These are phyloP conservation scores for Phytophthora pinifolia DNA, from an alignment of 352 stramenopile species.

Conservation along the genomic window DNA sequence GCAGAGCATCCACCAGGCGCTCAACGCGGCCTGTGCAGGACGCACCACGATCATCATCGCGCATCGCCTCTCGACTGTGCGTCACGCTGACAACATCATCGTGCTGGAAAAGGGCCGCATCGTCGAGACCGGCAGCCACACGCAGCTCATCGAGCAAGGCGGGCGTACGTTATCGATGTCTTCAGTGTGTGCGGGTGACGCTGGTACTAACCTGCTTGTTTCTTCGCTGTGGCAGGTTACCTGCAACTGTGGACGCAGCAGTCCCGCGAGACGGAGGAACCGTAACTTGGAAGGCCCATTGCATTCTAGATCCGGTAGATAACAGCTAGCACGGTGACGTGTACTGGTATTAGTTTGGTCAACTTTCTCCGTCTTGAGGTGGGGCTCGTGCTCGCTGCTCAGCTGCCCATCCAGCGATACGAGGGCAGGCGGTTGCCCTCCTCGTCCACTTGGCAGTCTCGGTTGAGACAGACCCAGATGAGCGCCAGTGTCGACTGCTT, in stretches of 20 bases:
- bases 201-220: constrained; percentile 7
- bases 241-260: constrained; percentile 45
- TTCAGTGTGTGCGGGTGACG: not conserved
- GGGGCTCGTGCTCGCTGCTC: not conserved
- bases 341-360: too few relatives aligned
- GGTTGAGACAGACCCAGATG: constrained; percentile 89
- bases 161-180: constrained; percentile 33
- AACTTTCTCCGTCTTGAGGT: too few relatives aligned
- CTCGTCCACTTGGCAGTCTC: constrained; percentile 86
- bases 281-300: too few relatives aligned
- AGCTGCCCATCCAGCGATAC: constrained; percentile 86
- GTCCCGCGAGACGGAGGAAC: constrained; percentile 29
- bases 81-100: constrained; percentile 68
- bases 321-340: too few relatives aligned
- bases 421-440: constrained; percentile 80
- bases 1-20: constrained; percentile 62
- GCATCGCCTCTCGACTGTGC: constrained; percentile 79
- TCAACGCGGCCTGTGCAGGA: constrained; percentile 48
- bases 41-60: constrained; percentile 81
- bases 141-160: constrained; percentile 37
- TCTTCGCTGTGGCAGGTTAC: constrained; percentile 24
- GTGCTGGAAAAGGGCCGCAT: constrained; percentile 59
- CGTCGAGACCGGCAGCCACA: constrained; percentile 52
- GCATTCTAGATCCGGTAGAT: too few relatives aligned
- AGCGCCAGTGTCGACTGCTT: constrained; percentile 86